Evolutionary conservation across 345 rosid genomes (phyloP).

Genomic region (Diplotaxis tenuifolia): DNA sequence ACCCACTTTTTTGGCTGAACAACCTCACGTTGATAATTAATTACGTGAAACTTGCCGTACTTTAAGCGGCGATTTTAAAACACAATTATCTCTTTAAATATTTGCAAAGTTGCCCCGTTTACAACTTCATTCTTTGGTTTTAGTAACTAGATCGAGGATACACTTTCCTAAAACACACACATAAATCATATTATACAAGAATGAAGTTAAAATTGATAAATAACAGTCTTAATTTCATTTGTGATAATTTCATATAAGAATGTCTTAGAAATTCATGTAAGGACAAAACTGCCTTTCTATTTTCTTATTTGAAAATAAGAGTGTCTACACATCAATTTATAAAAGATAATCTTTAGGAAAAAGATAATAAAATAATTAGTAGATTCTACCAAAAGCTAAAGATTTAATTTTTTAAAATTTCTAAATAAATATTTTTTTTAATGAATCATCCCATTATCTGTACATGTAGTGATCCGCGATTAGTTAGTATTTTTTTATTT

Average conservation of each 20-base stretch:
- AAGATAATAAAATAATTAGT: no score
- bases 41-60: conserved; percentile 26
- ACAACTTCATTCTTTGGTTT: neutral
- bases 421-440: no score
- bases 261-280: neutral
- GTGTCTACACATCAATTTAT: no score
- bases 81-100: neutral
- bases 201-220: neutral
- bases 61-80: neutral
- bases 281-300: neutral
- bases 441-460: no score
- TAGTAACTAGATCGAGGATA: neutral
- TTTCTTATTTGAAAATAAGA: no score
- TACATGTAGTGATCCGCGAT: no score
- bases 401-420: no score
- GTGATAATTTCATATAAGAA: neutral
- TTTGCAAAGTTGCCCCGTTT: neutral
- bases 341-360: no score
- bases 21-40: conserved; percentile 21
- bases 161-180: neutral
- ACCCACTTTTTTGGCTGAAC: conserved; percentile 19
- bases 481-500: no score
- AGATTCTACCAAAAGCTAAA: no score
- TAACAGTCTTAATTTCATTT: neutral
- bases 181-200: no score